phyloP scores from a whole-genome alignment of 2,329 filamentous ascomycete species.

The Sclerotiophoma versabilis region DNA sequence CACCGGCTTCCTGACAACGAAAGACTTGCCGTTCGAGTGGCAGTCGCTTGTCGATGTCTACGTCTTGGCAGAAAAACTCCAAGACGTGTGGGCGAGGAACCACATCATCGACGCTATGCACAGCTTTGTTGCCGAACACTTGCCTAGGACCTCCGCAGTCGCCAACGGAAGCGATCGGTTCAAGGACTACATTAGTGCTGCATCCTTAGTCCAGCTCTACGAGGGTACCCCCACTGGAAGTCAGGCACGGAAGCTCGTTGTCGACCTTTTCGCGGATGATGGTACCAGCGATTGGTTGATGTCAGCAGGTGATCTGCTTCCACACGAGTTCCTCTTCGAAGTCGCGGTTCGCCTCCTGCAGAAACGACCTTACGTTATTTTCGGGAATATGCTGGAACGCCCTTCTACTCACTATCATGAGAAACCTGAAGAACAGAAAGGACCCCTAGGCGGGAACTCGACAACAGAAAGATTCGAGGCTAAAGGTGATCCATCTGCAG shows the following conservation, averaged over 20 bases:
- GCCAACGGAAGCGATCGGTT: no score
- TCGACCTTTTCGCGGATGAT: not conserved
- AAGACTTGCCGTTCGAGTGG: not conserved
- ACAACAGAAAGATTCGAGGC: not conserved
- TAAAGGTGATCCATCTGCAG: no score
- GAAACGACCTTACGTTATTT: not conserved
- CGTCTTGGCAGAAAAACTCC: not conserved
- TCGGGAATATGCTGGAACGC: not conserved
- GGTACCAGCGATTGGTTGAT: not conserved
- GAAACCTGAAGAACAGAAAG: not conserved
- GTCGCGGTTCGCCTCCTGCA: not conserved
- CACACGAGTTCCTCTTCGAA: not conserved
- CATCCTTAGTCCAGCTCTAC: not conserved
- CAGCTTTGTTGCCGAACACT: not conserved
- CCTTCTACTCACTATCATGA: not conserved
- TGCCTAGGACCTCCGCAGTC: not conserved
- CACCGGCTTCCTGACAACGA: not conserved
- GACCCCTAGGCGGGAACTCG: no score
- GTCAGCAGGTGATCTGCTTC: not conserved
- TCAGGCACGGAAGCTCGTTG: not conserved
- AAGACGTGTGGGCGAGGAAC: not conserved
- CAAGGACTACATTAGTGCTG: not conserved
- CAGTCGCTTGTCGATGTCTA: slow-evolving; percentile 1
- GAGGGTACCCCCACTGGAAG: not conserved
- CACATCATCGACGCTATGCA: not conserved